A percentile compares a stretch with the other conserved stretches of the same genome.
Conservation (phyloP, 1,284 basidiomycete genomes). For the Ceratobasidium sp. region DNA sequence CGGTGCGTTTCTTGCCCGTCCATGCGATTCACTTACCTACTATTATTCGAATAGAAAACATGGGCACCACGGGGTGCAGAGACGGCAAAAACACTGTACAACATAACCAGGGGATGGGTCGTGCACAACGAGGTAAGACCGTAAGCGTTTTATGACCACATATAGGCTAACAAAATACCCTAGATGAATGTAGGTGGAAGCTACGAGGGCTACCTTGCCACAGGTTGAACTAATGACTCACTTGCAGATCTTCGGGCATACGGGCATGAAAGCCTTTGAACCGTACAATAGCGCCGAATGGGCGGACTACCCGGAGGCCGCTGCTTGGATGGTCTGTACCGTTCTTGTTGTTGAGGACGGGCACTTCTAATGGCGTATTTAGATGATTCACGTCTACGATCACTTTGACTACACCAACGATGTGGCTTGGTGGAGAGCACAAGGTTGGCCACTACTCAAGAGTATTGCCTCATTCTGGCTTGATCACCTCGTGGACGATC, state of each 20-base stretch:
- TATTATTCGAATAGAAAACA: slow-evolving; percentile 64
- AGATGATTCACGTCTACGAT: slow-evolving; percentile 80
- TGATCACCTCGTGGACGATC: slow-evolving; percentile 71
- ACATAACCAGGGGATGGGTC: slow-evolving; percentile 75
- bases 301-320: slow-evolving; percentile 76
- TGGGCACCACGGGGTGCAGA: slow-evolving; percentile 75
- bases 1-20: slow-evolving; percentile 58
- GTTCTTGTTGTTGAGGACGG: neutral
- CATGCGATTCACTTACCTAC: slow-evolving; percentile 12
- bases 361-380: neutral
- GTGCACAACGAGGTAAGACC: slow-evolving; percentile 70
- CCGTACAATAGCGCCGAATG: slow-evolving; percentile 65
- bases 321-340: slow-evolving; percentile 73
- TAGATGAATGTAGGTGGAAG: slow-evolving; percentile 67
- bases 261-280: slow-evolving; percentile 79
- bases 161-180: neutral
- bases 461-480: slow-evolving; percentile 75
- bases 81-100: slow-evolving; percentile 73
- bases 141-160: neutral
- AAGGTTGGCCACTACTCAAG: slow-evolving; percentile 71
- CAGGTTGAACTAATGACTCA: slow-evolving; percentile 19
- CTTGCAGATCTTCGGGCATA: slow-evolving; percentile 75
- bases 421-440: slow-evolving; percentile 70
- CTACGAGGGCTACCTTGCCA: neutral
- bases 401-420: slow-evolving; percentile 79